Base-by-base conservation (phyloP, 169 alveolate species). In the Cardiosporidium cionae region DNA sequence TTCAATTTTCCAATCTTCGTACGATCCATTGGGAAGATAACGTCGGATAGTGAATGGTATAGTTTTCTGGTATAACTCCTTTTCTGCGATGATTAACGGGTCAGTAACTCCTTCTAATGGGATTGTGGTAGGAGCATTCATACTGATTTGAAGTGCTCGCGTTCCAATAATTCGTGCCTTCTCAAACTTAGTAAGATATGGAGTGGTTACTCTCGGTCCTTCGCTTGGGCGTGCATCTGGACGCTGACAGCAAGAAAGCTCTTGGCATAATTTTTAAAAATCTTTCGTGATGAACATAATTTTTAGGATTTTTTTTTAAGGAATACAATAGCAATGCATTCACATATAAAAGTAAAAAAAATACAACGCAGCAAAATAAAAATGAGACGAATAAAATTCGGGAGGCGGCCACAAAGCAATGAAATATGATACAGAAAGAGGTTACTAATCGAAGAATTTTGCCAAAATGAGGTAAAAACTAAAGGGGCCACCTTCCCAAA, bases 161-260 rank as follows among this genome's bases (percentile, higher is more conserved):
- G 99, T 97, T 7, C 99, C 99, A 52, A 98, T 91, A 58, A 98
- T 89, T 81, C 99, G 93, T 22, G 99, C 99, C 88, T 95, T 94
- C 89, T 97, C 99, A 85, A 94, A 98, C 82, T 82, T 82, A n/a
- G 87, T 82, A 52, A 82, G 52, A 74, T 64, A 82, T 1, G 87
- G 87, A 32, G 79, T 82, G 37, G 87, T 78, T 27, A 72, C 67
- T 27, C 87, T 62, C 31, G 87, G 87, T 2, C 87, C 87, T 31
- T 74, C 83, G 23, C 79, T 58, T 7, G 82, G 79, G 63, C 65
- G 70, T 6, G 75, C 76, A 29, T 72, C 65, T 32, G 69, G 76
- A 0, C 74, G 66, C 74, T 74, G 68, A 35, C 23, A 33, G 7
- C 25, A 3, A 4, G 22, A 37, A 32, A 2, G n/a, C 1, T 52